Evolutionary conservation across 1,284 basidiomycete genomes (phyloP).

Genomic region (Pyrrhoderma noxium): DNA sequence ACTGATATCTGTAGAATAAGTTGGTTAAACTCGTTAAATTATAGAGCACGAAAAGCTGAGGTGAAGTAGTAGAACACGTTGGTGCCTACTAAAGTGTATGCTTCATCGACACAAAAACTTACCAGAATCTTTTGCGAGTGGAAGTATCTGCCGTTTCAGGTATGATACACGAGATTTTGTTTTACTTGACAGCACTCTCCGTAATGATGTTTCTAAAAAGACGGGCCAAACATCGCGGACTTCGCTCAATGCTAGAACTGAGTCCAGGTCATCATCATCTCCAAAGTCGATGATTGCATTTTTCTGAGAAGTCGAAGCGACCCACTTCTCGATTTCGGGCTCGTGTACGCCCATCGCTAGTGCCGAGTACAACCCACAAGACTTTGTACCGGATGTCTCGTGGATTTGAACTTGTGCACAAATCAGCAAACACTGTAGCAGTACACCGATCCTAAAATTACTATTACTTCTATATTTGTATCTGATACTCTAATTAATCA

Average conservation of each 20-base stretch:
- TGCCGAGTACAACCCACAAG: neutral
- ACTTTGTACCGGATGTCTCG: neutral
- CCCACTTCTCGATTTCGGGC: conserved; percentile 35
- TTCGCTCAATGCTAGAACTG: conserved; percentile 38
- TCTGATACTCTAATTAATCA: no score
- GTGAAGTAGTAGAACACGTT: no score
- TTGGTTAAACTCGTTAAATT: no score
- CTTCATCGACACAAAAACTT: conserved; percentile 23
- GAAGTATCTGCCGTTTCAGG: conserved; percentile 51
- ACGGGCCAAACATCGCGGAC: conserved; percentile 50
- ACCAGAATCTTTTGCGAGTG: conserved; percentile 56
- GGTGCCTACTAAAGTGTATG: no score
- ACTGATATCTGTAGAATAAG: conserved; percentile 43
- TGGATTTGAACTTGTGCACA: no score
- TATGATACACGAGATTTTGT: conserved; percentile 52
- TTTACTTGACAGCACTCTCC: conserved; percentile 40
- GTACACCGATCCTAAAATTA: no score
- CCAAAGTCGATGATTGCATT: conserved; percentile 7
- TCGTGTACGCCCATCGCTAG: neutral
- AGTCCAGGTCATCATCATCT: conserved; percentile 26
- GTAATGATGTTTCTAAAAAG: conserved; percentile 48
- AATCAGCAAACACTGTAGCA: conserved; percentile 21
- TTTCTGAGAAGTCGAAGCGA: conserved; percentile 23
- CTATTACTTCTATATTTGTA: no score
- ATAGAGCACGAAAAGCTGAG: no score